Conservation (phyloP, 2,329 filamentous ascomycete species). For the Alternaria postmessia region DNA sequence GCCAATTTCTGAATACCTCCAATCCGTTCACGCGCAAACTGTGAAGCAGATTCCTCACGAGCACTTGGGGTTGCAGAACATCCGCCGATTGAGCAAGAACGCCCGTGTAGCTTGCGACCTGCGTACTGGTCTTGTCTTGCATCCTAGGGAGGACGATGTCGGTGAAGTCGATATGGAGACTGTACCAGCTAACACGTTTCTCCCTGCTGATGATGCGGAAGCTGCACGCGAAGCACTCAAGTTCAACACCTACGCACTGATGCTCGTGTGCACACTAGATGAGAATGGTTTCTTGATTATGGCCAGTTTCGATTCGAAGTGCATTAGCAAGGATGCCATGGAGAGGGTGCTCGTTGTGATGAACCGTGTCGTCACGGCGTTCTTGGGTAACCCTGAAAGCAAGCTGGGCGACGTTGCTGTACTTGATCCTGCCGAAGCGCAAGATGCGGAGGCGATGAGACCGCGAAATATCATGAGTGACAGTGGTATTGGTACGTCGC, state of each 20-base stretch:
- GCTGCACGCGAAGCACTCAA: constrained; percentile 67
- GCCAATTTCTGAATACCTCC: constrained; percentile 62
- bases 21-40: constrained; percentile 64
- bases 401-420: constrained; percentile 41
- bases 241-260: constrained; percentile 67
- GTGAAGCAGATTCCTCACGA: constrained; percentile 69
- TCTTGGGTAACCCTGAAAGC: constrained; percentile 55
- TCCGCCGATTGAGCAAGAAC: constrained; percentile 55
- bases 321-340: constrained; percentile 62
- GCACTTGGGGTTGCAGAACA: constrained; percentile 69
- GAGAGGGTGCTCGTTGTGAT: constrained; percentile 63
- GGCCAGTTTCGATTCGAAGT: constrained; percentile 71
- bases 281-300: constrained; percentile 65
- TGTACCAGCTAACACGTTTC: constrained; percentile 60
- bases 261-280: constrained; percentile 70
- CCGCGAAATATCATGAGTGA: constrained; percentile 33
- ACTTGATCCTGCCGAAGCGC: constrained; percentile 38
- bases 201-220: constrained; percentile 64
- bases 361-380: constrained; percentile 58
- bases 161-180: constrained; percentile 25
- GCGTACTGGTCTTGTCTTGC: constrained; percentile 49
- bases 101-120: constrained; percentile 48
- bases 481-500: constrained; percentile 29
- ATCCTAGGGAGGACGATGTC: constrained; percentile 45
- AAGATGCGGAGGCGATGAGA: constrained; percentile 38